These are phyloP conservation scores for Kodamaea plutei DNA, from an alignment of 1,139 yeast genomes.

Conservation along the genomic window DNA sequence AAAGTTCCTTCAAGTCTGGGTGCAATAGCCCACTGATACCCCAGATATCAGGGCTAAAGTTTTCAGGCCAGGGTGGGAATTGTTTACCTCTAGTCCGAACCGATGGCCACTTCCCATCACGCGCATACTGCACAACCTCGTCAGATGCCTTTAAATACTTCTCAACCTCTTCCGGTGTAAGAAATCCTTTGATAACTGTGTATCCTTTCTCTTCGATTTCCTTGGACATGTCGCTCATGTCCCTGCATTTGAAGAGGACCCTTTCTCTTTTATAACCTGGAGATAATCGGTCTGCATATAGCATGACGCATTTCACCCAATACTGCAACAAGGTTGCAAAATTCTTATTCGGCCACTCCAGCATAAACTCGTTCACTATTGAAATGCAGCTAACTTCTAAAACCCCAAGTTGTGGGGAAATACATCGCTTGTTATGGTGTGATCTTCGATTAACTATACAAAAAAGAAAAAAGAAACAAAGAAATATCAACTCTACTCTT, in stretches of 20 bases:
- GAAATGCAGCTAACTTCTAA: background rate
- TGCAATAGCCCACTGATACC: slow-evolving; percentile 50
- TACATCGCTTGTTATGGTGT: too few relatives aligned
- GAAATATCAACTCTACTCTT: too few relatives aligned
- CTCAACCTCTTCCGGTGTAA: slow-evolving; percentile 39
- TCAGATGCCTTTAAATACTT: slow-evolving; percentile 37
- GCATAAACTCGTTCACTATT: background rate
- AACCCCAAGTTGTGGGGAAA: too few relatives aligned
- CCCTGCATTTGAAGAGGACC: background rate
- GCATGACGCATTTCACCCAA: too few relatives aligned
- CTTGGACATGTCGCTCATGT: slow-evolving; percentile 9
- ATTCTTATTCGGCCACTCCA: background rate
- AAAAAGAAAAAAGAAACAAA: too few relatives aligned
- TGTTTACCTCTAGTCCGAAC: slow-evolving; percentile 55
- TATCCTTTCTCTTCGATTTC: slow-evolving; percentile 42
- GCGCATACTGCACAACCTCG: slow-evolving; percentile 40
- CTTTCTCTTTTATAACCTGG: background rate
- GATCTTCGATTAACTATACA: too few relatives aligned
- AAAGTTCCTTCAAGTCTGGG: slow-evolving; percentile 42
- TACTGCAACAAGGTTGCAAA: background rate
- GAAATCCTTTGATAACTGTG: slow-evolving; percentile 39
- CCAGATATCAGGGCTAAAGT: slow-evolving; percentile 55
- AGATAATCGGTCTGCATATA: background rate
- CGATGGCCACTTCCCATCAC: slow-evolving; percentile 50
- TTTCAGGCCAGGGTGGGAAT: slow-evolving; percentile 58